These are phyloP conservation scores for Marchantia paleacea DNA, from an alignment of 225 moss, liverwort and hornwort species.

Conservation along the genomic window DNA sequence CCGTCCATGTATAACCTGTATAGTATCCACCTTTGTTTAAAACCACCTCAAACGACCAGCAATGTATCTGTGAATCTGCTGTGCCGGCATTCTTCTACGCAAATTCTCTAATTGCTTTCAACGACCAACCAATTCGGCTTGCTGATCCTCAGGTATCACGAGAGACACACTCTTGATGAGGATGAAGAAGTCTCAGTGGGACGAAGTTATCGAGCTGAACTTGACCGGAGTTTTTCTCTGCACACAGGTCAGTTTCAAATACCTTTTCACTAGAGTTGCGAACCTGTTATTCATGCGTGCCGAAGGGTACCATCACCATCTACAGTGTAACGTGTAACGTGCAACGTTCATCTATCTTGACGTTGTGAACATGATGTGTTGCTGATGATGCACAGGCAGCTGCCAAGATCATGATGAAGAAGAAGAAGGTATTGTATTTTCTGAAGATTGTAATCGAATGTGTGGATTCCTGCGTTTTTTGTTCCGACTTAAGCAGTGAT, in stretches of 20 bases:
- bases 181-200: constrained; percentile 97
- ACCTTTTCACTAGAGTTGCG: not conserved
- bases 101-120: not conserved
- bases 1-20: no score
- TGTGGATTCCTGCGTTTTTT: no score
- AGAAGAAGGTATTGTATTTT: constrained; percentile 54
- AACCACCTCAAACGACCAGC: no score
- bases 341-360: not conserved
- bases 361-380: not conserved
- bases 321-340: no score
- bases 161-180: constrained; percentile 89
- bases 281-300: not conserved
- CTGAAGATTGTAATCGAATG: no score
- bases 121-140: not conserved
- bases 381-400: constrained; percentile 55
- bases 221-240: constrained; percentile 94
- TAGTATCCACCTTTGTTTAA: no score
- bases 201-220: constrained; percentile 89
- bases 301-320: not conserved
- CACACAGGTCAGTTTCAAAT: constrained; percentile 57
- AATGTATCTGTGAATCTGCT: no score
- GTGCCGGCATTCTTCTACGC: not conserved
- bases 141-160: constrained; percentile 57
- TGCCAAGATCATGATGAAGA: constrained; percentile 96
- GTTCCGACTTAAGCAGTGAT: not conserved